Base-by-base conservation (phyloP, 1,139 yeast genomes). In the Meyerozyma elateridarum region DNA sequence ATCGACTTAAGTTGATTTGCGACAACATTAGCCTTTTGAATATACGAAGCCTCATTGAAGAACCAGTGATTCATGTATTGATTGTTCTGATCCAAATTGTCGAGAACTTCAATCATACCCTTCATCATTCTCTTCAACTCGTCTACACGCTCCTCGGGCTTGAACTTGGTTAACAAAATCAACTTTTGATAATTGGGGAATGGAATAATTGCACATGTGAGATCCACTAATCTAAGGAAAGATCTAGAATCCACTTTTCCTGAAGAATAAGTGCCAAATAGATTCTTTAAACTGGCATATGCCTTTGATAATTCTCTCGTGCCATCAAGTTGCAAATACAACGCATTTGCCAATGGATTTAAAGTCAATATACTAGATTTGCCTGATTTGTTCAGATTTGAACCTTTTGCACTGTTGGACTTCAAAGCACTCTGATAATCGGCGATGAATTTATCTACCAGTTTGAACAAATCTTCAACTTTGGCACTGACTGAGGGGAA, bases 1-100 rank as follows among this genome's bases (percentile, higher is more conserved):
- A 80, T 68, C 4, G 79, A 67, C 40, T 73, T 73, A 41, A 80
- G 56, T 44, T 80, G 85, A 37, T 65, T 71, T 2, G 84, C 76
- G 19, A 79, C 76, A 25, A 80, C 71, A 46, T 65, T 63, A 27
- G 79, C 73, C 44, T 69, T 64, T 50, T 76, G 85, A 45, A 73
- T 43, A 43, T 70, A 63, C 17, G 80, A 48, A 11, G 77, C 70
- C 45, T 67, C 69, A 33, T 67, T 52, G 51, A 70, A 59, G 50
- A 68, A 72, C 71, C 73, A 68, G 39, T 64, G 67, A 45, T 59
- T 66, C 12, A 62, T 56, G 43, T 61, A 60, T 3, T 50, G 36
- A 34, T 54, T 64, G 41, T 66, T 64, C 6, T 48, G 45, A 33
- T 49, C 52, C 34, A 68, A 51, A 29, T 56, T 52, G 5, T 48